Evolutionary conservation across 225 moss, liverwort and hornwort species (phyloP).

Genomic region (Pleurozium schreberi): DNA sequence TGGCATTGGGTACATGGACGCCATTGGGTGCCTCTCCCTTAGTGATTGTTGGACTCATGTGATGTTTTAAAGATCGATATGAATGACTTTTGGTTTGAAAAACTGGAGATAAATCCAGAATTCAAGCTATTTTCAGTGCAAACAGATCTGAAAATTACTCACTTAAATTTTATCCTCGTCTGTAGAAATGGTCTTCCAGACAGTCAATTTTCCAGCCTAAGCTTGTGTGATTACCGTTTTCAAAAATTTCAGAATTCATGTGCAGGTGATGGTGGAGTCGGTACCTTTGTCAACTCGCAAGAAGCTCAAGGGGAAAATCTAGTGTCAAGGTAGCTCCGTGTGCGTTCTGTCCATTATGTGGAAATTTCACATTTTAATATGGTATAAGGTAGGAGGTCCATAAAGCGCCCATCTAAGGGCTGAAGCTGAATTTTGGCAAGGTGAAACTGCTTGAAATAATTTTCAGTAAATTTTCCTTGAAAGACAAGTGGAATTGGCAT

Average conservation of each 20-base stretch:
- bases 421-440: no score
- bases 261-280: constrained; percentile 70
- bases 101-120: no score
- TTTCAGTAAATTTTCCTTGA: no score
- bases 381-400: no score
- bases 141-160: not conserved
- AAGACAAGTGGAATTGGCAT: no score
- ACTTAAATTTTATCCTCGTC: not conserved
- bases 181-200: not conserved
- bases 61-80: not conserved
- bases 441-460: no score
- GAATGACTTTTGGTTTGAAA: not conserved
- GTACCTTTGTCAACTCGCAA: constrained; percentile 53
- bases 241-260: not conserved
- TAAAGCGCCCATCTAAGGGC: no score
- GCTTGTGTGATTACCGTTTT: not conserved
- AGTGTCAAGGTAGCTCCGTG: not conserved
- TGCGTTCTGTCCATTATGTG: not conserved
- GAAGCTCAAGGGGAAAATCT: constrained; percentile 9
- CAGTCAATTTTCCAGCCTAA: not conserved
- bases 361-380: not conserved
- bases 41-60: not conserved
- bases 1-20: no score
- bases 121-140: not conserved
- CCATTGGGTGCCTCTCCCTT: no score